phyloP scores from a whole-genome alignment of 2,329 filamentous ascomycete genomes.

The Neurospora sp. region DNA sequence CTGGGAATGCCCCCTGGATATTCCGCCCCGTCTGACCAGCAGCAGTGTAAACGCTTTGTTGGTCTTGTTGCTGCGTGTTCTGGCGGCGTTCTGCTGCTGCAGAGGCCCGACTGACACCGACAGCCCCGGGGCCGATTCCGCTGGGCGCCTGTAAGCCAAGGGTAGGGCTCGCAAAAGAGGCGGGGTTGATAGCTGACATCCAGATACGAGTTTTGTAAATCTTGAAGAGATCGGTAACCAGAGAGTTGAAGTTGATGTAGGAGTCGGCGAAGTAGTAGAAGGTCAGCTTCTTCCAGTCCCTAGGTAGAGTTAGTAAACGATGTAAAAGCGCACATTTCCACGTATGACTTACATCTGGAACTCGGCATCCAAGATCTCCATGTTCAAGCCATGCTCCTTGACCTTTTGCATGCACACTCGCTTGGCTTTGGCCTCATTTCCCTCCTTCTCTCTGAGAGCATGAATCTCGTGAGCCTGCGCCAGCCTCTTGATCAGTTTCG shows the following conservation, averaged over 20 bases:
- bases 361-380: constrained; percentile 98
- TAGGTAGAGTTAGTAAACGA: constrained; percentile 26
- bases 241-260: constrained; percentile 98
- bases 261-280: constrained; percentile 98
- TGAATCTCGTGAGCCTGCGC: constrained; percentile 87
- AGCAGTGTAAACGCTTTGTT: constrained; percentile 27
- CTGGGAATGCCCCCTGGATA: constrained; percentile 33
- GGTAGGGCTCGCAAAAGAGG: constrained; percentile 77
- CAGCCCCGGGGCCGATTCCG: constrained; percentile 54
- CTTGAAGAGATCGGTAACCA: constrained; percentile 96
- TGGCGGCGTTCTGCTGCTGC: constrained; percentile 39
- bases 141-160: constrained; percentile 62
- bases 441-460: constrained; percentile 86
- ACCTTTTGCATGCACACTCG: constrained; percentile 95
- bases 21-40: constrained; percentile 28
- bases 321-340: background rate
- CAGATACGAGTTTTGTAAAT: constrained; percentile 99
- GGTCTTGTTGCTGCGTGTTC: constrained; percentile 30
- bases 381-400: constrained; percentile 83
- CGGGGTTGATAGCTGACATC: constrained; percentile 99
- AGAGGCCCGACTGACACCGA: constrained; percentile 44
- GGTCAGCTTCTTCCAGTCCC: constrained; percentile 97
- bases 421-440: constrained; percentile 95
- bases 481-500: constrained; percentile 92
- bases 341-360: constrained; percentile 80